phyloP scores from a whole-genome alignment of 1,139 yeast genomes.

The Protomyces inundatus region DNA sequence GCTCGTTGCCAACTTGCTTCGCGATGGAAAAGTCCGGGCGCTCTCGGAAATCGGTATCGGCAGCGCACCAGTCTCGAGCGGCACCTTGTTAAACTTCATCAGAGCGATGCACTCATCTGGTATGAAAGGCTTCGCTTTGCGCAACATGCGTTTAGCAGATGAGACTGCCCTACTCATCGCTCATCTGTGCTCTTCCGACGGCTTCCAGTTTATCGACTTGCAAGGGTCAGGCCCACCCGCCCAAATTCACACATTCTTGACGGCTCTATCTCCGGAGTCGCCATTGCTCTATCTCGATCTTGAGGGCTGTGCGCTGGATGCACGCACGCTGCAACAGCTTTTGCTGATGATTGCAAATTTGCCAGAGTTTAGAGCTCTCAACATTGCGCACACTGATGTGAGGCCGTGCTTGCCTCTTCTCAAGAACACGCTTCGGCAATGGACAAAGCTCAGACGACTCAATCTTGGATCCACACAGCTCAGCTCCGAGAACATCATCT shows the following conservation, averaged over 20 bases:
- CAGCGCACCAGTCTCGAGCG: not conserved
- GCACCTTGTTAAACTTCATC: not conserved
- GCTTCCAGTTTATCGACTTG: slow-evolving; percentile 3
- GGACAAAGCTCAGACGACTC: slow-evolving; percentile 3
- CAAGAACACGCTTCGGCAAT: not conserved
- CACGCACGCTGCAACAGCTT: not conserved
- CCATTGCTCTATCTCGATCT: slow-evolving; percentile 15
- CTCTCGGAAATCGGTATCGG: slow-evolving; percentile 1
- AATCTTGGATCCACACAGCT: slow-evolving; percentile 1
- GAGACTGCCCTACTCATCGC: not conserved
- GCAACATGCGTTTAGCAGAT: not conserved
- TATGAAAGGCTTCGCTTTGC: not conserved
- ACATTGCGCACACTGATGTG: slow-evolving; percentile 3
- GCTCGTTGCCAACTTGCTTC: not conserved
- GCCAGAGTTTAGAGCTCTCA: slow-evolving; percentile 16
- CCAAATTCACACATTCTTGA: not conserved
- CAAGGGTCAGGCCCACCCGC: not conserved
- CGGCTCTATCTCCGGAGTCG: not conserved
- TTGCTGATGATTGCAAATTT: not conserved
- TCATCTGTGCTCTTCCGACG: not conserved
- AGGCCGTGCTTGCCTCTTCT: not conserved
- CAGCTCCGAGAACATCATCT: slow-evolving; percentile 1
- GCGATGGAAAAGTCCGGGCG: slow-evolving; percentile 5
- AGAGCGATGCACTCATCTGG: not conserved
- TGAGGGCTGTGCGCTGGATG: not conserved